Percentiles rank a stretch among this genome's conserved stretches.
Evolutionary conservation across 805 yeast species (phyloP).

Genomic region (Saccharomycopsis sp.): DNA sequence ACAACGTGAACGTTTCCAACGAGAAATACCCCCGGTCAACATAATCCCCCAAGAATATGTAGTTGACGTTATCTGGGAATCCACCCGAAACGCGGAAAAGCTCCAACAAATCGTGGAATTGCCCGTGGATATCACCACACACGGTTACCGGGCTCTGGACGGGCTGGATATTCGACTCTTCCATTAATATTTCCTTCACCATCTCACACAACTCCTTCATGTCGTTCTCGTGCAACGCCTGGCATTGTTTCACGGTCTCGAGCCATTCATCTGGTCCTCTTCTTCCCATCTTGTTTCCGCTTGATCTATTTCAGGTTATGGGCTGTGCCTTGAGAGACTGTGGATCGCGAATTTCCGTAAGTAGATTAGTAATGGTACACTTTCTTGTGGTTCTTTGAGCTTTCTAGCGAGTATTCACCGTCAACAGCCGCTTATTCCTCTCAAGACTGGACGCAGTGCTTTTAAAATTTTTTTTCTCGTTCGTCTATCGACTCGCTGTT

Average conservation of each 20-base stretch:
- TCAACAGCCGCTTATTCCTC: no score
- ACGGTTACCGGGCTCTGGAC: slow-evolving; percentile 91
- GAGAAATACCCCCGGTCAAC: slow-evolving; percentile 98
- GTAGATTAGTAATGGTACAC: no score
- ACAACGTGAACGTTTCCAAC: slow-evolving; percentile 84
- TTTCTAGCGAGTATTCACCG: no score
- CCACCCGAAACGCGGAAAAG: slow-evolving; percentile 90
- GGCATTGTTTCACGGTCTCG: slow-evolving; percentile 86
- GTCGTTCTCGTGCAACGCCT: slow-evolving; percentile 80
- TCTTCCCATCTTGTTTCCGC: slow-evolving; percentile 48
- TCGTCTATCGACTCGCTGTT: no score
- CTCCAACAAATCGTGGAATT: slow-evolving; percentile 89
- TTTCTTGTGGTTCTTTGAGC: no score
- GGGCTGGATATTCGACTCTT: slow-evolving; percentile 91
- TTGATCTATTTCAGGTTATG: no score
- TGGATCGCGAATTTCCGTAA: no score
- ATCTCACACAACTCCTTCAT: slow-evolving; percentile 95
- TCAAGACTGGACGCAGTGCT: no score
- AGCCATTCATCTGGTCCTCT: slow-evolving; percentile 96
- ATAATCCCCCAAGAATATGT: slow-evolving; percentile 89
- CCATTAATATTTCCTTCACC: slow-evolving; percentile 93
- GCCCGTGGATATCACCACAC: slow-evolving; percentile 98
- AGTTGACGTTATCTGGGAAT: slow-evolving; percentile 74
- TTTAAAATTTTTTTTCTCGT: no score
- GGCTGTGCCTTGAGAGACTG: no score